Base-by-base conservation (phyloP, 192 early-diverging fungal species). In the Backusella circina region DNA sequence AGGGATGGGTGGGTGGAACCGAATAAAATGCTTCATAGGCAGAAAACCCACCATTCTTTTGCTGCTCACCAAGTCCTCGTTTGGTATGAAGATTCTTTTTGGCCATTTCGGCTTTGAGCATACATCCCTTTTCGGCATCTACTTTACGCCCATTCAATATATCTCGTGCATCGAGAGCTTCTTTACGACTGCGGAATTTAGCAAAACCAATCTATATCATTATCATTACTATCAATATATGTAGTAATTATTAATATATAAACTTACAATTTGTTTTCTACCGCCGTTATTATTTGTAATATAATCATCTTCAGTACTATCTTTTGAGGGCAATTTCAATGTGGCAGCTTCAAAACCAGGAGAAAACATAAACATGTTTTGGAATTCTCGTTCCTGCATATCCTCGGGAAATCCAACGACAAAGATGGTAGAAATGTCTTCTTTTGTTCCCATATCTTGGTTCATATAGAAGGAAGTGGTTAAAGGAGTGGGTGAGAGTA, bases 401-500 rank as follows among this genome's bases (percentile, higher is more conserved):
- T 99, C 98, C 26, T 98, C 96, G 23, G 98, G 98, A 76, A 99
- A 98, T 5, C 98, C 98, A 51, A 98, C 97, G 15, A 98, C 96
- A 88, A 99, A 99, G 76, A 99, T 98, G 77, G 98, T 99, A 28
- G 96, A 95, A 75, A 99, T 97, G 70, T 99, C 98, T 75, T 99
- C 95, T 65, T 44, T 77, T 13, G 39, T 9, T 10, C 28, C 30
- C 8, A 39, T 16, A 41, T 70, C 68, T 44, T 70, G 68, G 26
- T 47, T 35, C 36, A 44, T 41, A 70, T 47, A 44, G 38, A 38
- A 26, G 3, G 51, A 57, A 26, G 51, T 44, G 28, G 36, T 38
- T 70, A 70, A 70, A 30, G 68, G 37, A 41, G 68, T 38, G 35
- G 68, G 68, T 70, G 68, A 67, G 31, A 36, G 33, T 21, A 67